Base-by-base conservation (phyloP, 1,284 basidiomycete genomes). In the Fistulinella staudtii region DNA sequence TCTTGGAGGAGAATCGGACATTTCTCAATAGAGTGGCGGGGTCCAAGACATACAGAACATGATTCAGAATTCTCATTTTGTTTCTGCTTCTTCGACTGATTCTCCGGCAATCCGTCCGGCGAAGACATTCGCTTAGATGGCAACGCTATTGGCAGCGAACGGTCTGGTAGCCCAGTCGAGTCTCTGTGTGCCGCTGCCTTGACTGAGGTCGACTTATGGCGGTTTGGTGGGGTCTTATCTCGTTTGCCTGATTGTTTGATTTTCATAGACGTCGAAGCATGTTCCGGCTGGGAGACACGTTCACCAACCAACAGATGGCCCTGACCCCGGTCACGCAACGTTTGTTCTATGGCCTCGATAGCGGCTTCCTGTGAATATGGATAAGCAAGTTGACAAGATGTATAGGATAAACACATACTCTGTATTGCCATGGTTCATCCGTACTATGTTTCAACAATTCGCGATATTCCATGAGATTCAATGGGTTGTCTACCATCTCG, bases 381-480 rank as follows among this genome's bases (percentile, higher is more conserved):
- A 46, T 17, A 23, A 25, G 23, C 13, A 45, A 11, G 14, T 25
- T 41, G 27, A 27, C 36, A 25, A 24, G 30, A 43, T 27, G 20
- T 25, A 18, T 21, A 41, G 15, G 8, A 35, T 21, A 10, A 43
- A 36, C 62, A 43, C 69, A 48, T 64, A 85, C 85, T 53, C 85
- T 69, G 39, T 75, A 70, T 57, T 82, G 77, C 54, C 76, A 72
- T 34, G 83, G 68, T 52, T 89, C 86, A 49, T 82, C 78, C 8
- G 74, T 72, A 11, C 74, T 69, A 50, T 83, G 70, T 22, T 75
- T 63, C 45, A 88, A 63, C 29, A 89, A 63, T 64, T 74, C 70
- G 31, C 86, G 74, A 55, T 79, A 89, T 53, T 85, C 78, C 15
- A 76, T 75, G 20, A 89, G 68, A 56, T 87, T 79, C 46, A 77